Conservation (phyloP, 2,329 filamentous ascomycete genomes). For the Atkinsonella hypoxylon region DNA sequence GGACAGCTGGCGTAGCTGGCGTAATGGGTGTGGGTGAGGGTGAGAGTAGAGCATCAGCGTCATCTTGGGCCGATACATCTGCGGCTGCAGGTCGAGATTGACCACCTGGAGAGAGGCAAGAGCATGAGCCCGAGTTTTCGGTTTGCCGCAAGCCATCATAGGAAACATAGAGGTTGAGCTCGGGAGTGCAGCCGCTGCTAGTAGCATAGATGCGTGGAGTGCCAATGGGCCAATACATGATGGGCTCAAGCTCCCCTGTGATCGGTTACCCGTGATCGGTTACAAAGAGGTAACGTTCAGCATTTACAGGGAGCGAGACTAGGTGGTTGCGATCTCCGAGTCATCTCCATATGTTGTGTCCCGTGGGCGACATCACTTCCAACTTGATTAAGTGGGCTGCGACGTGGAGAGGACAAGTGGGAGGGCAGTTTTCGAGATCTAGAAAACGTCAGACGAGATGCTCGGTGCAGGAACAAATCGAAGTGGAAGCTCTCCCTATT, state of each 20-base stretch:
- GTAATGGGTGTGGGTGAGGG: slow-evolving; percentile 37
- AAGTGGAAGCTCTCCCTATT: too few relatives aligned
- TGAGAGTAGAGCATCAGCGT: slow-evolving; percentile 21
- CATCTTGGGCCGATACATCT: slow-evolving; percentile 19
- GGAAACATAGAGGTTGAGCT: slow-evolving; percentile 38
- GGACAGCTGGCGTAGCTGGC: slow-evolving; percentile 44
- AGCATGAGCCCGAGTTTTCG: slow-evolving; percentile 15
- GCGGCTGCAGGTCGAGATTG: slow-evolving; percentile 16
- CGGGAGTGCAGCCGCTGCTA: slow-evolving; percentile 48
- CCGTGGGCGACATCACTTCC: neutral
- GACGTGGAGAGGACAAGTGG: neutral
- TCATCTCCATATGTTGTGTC: slow-evolving; percentile 13
- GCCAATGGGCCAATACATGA: slow-evolving; percentile 88
- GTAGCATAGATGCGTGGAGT: slow-evolving; percentile 75
- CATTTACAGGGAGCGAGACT: slow-evolving; percentile 9
- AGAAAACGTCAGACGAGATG: too few relatives aligned
- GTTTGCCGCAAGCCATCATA: slow-evolving; percentile 45
- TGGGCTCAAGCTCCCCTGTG: slow-evolving; percentile 20
- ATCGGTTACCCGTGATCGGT: too few relatives aligned
- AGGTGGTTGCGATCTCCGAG: slow-evolving; percentile 12
- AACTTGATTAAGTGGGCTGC: neutral
- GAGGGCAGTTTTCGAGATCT: too few relatives aligned
- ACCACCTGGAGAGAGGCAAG: slow-evolving; percentile 5
- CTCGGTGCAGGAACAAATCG: neutral
- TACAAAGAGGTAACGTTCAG: slow-evolving; percentile 1